phyloP scores from a whole-genome alignment of 768 basidiomycete species.

The Kwoniella mangroviensis region DNA sequence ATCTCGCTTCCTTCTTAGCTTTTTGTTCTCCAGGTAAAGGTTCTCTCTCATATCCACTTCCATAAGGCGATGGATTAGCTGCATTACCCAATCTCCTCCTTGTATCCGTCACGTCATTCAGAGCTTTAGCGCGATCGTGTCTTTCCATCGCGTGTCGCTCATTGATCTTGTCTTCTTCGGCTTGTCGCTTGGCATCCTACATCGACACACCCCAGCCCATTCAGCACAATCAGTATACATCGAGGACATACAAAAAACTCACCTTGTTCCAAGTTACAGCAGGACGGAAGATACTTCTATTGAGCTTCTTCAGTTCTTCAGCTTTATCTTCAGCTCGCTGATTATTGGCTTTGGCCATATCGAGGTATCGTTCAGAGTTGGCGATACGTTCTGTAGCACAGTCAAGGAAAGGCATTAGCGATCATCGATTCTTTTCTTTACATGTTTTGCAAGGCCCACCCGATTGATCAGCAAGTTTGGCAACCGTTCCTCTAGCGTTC shows the following conservation, averaged over 20 bases:
- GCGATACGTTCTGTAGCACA: conserved; percentile 65
- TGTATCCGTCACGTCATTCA: conserved; percentile 82
- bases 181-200: conserved; percentile 76
- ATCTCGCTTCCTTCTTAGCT: conserved; percentile 70
- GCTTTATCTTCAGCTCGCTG: conserved; percentile 89
- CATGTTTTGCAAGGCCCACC: conserved; percentile 64
- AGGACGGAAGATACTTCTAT: conserved; percentile 91
- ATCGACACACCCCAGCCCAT: too few species aligned
- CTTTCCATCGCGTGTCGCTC: conserved; percentile 86
- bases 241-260: background rate
- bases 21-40: conserved; percentile 63
- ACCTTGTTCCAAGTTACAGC: conserved; percentile 88
- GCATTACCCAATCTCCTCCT: conserved; percentile 84
- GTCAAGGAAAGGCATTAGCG: conserved; percentile 9
- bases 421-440: background rate
- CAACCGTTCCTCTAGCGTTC: conserved; percentile 82
- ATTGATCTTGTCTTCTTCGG: conserved; percentile 81
- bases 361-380: conserved; percentile 92
- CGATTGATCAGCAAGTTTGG: conserved; percentile 86
- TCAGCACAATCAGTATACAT: too few species aligned
- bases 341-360: conserved; percentile 85
- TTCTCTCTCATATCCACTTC: conserved; percentile 60
- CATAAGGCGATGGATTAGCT: conserved; percentile 64
- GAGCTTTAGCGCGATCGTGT: conserved; percentile 77
- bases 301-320: conserved; percentile 89